Base-by-base conservation (phyloP, 805 yeast genomes). In the Jamesozyma piceae region DNA sequence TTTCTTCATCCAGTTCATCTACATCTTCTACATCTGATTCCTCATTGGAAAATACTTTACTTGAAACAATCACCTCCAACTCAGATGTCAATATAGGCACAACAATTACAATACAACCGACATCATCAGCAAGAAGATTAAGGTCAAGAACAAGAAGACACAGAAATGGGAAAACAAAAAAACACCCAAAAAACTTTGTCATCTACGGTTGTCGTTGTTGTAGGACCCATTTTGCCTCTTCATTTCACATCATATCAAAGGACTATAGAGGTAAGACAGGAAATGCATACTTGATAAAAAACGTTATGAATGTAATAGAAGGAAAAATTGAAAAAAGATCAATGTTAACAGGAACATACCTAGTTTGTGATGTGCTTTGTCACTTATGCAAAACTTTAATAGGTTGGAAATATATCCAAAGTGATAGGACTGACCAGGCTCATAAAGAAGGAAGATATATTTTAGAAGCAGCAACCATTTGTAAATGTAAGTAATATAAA, bases 381-480 rank as follows among this genome's bases (percentile, higher is more conserved):
- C 72, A 69, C 36, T 73, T 72, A 47, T 80, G 87, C 53, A 62
- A 64, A 39, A 55, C 60, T 4, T 60, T 71, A 41, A 62, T 80
- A 15, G 87, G 86, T 3, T 80, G 87, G 87, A 73, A 71, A 46
- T 80, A 80, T 51, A 54, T 78, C 32, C 65, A 65, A 49, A 71
- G 81, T 36, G 68, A 66, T 27, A 58, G 63, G 24, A 51, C 52
- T 18, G 57, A 64, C 15, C 80, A 78, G 60, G 63, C 67, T 45
- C 78, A 74, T 55, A 80, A 80, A 55, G 83, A 76, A 51, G 81
- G 82, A 8, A 69, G 72, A 49, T 79, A 63, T 50, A 76, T 80
- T 31, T 64, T 80, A 46, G 83, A 78, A 39, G 44, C 58, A 22
- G 48, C 54, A 35, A 56, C 55, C 10, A 49, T 60, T 17, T 54